phyloP scores from a whole-genome alignment of 2,329 filamentous ascomycete species.

The Cercospora zeina region DNA sequence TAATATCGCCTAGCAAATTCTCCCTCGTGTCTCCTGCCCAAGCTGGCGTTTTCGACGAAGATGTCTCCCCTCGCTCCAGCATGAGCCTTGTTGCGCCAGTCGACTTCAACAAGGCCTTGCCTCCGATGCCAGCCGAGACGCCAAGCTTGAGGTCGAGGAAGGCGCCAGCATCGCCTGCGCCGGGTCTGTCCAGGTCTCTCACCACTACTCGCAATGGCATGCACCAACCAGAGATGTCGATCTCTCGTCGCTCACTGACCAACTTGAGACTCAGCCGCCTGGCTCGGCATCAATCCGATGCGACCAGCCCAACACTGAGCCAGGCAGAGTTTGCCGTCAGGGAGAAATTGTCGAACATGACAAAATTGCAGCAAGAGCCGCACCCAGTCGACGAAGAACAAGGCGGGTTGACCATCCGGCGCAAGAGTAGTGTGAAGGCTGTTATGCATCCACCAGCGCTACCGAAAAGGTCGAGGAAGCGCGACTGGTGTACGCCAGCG shows the following conservation, averaged over 20 bases:
- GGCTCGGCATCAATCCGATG: slow-evolving; percentile 28
- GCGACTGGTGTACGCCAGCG: slow-evolving; percentile 36
- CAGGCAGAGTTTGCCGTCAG: slow-evolving; percentile 47
- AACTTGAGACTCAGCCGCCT: slow-evolving; percentile 31
- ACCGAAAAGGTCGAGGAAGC: slow-evolving; percentile 47
- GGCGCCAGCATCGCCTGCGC: not conserved
- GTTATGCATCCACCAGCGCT: slow-evolving; percentile 41
- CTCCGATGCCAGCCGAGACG: slow-evolving; percentile 19
- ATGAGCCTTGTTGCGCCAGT: not conserved
- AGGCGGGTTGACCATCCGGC: slow-evolving; percentile 12
- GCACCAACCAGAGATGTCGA: not conserved
- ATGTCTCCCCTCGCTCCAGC: slow-evolving; percentile 14
- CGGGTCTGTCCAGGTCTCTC: slow-evolving; percentile 6
- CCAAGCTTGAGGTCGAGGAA: slow-evolving; percentile 2
- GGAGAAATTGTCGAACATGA: slow-evolving; percentile 17
- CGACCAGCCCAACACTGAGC: slow-evolving; percentile 49
- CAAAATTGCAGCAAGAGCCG: not conserved
- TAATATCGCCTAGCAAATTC: slow-evolving; percentile 15
- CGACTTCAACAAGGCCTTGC: slow-evolving; percentile 25
- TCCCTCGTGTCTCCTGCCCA: slow-evolving; percentile 17
- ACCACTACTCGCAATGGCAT: not conserved
- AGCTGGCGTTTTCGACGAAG: slow-evolving; percentile 17
- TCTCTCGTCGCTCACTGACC: slow-evolving; percentile 23
- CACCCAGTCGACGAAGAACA: not conserved
- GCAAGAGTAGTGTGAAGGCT: slow-evolving; percentile 32